Conservation (phyloP, 73 alveolate species). For the Loxodes magnus region DNA sequence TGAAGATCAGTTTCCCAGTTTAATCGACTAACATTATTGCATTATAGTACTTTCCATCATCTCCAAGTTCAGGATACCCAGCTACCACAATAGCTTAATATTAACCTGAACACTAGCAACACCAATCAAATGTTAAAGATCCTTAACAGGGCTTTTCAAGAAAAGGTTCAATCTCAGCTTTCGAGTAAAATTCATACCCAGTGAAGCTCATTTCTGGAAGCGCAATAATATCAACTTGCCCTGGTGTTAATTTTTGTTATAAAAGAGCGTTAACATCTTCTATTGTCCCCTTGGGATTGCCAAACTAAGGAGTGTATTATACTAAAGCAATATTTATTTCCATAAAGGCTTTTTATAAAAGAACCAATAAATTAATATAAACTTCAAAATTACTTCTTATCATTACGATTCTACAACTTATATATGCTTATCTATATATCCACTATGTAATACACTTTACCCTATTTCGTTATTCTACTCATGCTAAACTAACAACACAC, state of each 20-base stretch:
- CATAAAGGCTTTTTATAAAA: no score
- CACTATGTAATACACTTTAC: no score
- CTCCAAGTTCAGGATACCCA: conserved; percentile 70
- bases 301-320: not conserved
- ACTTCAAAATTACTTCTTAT: no score
- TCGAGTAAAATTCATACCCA: conserved; percentile 64
- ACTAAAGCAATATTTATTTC: not conserved
- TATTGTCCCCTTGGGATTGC: not conserved
- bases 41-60: conserved; percentile 50
- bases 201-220: conserved; percentile 80
- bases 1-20: conserved; percentile 50
- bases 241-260: not conserved
- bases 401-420: no score
- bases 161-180: conserved; percentile 56
- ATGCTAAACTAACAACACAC: no score
- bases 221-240: conserved; percentile 60
- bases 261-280: not conserved
- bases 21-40: conserved; percentile 62
- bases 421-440: no score
- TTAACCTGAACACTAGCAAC: conserved; percentile 36
- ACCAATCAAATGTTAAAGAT: conserved; percentile 51
- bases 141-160: conserved; percentile 48
- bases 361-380: no score
- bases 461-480: no score
- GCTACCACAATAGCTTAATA: conserved; percentile 51